Conservation (phyloP, 73 alveolate genomes). For the Vitrella brassicaformis region DNA sequence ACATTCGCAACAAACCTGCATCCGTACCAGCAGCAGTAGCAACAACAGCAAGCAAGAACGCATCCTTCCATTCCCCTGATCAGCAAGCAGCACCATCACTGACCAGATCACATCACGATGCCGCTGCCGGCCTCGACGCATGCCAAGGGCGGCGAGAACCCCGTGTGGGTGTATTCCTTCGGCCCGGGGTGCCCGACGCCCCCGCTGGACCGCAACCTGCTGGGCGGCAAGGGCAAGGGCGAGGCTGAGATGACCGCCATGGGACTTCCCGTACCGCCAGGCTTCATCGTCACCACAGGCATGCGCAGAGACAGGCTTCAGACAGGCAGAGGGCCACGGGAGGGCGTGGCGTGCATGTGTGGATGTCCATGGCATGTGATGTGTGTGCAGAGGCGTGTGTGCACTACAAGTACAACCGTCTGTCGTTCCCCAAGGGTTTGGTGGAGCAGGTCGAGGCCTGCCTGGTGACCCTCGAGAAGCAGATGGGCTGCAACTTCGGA, state of each 20-base stretch:
- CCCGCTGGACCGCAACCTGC: conserved; percentile 21
- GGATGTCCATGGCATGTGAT: not conserved
- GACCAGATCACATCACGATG: no score
- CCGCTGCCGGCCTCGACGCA: no score
- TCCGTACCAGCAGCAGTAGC: no score
- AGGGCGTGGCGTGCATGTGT: not conserved
- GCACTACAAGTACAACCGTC: conserved; percentile 4
- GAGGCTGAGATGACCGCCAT: conserved; percentile 47
- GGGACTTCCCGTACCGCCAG: conserved; percentile 55
- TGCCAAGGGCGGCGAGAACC: no score
- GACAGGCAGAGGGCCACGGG: not conserved
- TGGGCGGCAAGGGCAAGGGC: conserved; percentile 53
- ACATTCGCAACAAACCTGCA: no score
- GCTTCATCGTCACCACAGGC: conserved; percentile 48
- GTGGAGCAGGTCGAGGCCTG: not conserved
- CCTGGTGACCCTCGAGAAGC: not conserved
- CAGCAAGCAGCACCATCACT: no score
- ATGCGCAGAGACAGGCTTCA: conserved; percentile 16
- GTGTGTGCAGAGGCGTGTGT: not conserved
- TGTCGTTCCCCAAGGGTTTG: not conserved
- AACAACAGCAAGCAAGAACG: no score
- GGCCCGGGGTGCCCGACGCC: not conserved
- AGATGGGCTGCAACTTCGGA: conserved; percentile 47
- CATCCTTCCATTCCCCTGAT: no score
- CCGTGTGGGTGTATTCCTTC: not conserved